These are phyloP conservation scores for Talaromyces pinophilus DNA, from an alignment of 2,329 filamentous ascomycete species.

Conservation along the genomic window DNA sequence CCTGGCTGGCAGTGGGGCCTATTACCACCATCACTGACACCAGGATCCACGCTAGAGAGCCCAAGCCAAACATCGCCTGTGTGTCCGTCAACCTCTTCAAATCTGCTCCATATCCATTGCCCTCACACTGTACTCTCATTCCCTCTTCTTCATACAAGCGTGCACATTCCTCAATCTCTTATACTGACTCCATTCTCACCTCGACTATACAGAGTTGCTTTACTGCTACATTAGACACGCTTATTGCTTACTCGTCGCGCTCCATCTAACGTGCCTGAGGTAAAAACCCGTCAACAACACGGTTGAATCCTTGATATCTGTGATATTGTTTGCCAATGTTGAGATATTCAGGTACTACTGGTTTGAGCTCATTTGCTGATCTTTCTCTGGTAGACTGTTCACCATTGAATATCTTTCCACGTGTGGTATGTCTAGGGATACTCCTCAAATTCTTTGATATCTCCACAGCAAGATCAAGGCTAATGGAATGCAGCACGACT, in stretches of 20 bases:
- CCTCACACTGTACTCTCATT: conserved; percentile 14
- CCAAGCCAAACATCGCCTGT: conserved; percentile 46
- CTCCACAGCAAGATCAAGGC: conserved; percentile 31
- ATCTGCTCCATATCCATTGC: conserved; percentile 26
- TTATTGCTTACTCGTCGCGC: conserved; percentile 23
- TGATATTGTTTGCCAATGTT: neutral
- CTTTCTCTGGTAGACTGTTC: conserved; percentile 28
- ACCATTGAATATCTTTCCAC: conserved; percentile 34
- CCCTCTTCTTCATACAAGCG: conserved; percentile 11
- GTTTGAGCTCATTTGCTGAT: conserved; percentile 16
- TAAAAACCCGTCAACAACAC: conserved; percentile 15
- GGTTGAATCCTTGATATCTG: neutral
- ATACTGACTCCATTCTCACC: conserved; percentile 20
- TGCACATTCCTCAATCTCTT: conserved; percentile 22
- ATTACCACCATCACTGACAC: conserved; percentile 29
- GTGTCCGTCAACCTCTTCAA: conserved; percentile 34
- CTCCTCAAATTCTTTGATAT: conserved; percentile 34
- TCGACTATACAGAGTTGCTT: conserved; percentile 1
- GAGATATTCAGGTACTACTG: too few species aligned
- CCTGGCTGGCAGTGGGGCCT: conserved; percentile 39
- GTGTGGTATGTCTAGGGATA: conserved; percentile 39
- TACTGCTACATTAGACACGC: conserved; percentile 13
- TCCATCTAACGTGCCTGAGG: conserved; percentile 5
- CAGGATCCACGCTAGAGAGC: conserved; percentile 43
- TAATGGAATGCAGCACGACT: conserved; percentile 41